Evolutionary conservation across 78 protist species (phyloP), one percentile per base, ranked within the genome.

Genomic region (Emiliania huxleyi): DNA sequence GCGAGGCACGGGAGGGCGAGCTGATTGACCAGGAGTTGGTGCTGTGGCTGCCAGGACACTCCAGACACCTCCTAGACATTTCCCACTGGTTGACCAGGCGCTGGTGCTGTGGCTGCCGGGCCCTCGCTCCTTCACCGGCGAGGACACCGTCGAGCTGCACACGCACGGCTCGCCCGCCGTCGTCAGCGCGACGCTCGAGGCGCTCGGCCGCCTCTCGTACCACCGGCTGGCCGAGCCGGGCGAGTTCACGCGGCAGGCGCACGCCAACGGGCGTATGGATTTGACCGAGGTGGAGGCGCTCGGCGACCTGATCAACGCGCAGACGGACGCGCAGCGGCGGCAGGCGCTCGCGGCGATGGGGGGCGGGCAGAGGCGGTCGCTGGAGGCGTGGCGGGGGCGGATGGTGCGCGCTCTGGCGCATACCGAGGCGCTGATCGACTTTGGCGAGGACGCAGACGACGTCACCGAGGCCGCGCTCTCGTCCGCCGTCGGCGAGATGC

Each of bases 101-200:
- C 40, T 94, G n/a, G 92, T 89, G 29, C 15, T 91, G 90, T 94
- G 87, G 85, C 71, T 94, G 37, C 92, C 92, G 35, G 94, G 46
- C 19, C 56, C 49, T 43, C 15, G 35, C 42, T 94, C 96, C 90
- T 97, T 93, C 94, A 98, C 99, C n/a, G 99, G 99, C 19, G 99
- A 98, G 83, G 99, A 98, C 87, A 96, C 96, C 2, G 94, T 93
- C 25, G 99, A 98, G 90, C 81, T 97, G 26, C 98, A 97, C 90
- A 75, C 96, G 69, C 99, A 98, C 90, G 99, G 99, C 83, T 95
- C 97, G 8, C 73, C 94, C 48, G 97, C 98, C 1, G 98, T 98
- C 40, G 93, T 98, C 37, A 85, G 38, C 19, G 96, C 92, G 2
- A 93, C 94, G 40, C 93, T 97, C 49, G 95, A 52, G 0, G 96